Conservation (phyloP, 768 basidiomycete species). For the Leucosporidium creatinivorum region DNA sequence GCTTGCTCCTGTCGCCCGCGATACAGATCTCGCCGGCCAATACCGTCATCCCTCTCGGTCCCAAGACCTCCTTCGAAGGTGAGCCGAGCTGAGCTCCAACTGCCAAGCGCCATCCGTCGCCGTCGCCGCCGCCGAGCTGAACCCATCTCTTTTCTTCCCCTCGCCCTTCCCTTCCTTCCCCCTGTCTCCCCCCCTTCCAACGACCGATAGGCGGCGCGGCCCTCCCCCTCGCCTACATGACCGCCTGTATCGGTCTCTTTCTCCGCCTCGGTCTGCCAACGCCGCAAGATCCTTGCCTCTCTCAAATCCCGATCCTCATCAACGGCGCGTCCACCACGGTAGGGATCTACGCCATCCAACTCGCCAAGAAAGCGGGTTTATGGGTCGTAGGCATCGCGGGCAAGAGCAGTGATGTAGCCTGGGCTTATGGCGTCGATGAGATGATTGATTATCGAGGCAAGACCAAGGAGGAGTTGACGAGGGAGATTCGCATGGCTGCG, state of each 20-base stretch:
- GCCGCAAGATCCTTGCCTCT: conserved; percentile 10
- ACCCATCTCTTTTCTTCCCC: not conserved
- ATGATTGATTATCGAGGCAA: conserved; percentile 35
- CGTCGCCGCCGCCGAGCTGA: not conserved
- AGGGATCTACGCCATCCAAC: conserved; percentile 36
- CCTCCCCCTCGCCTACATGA: conserved; percentile 35
- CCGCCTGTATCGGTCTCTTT: conserved; percentile 37
- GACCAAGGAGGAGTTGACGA: conserved; percentile 7
- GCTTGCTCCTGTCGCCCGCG: no score
- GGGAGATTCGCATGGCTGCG: conserved; percentile 13
- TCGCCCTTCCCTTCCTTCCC: not conserved
- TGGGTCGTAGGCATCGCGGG: conserved; percentile 36
- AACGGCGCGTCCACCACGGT: conserved; percentile 34
- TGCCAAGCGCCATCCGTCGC: no score
- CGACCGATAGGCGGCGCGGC: conserved; percentile 29
- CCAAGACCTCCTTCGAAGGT: conserved; percentile 29
- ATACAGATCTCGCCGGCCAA: conserved; percentile 28
- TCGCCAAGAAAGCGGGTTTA: conserved; percentile 32
- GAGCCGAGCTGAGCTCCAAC: not conserved
- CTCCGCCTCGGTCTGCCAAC: conserved; percentile 19
- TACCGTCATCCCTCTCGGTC: conserved; percentile 22
- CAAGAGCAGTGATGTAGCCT: conserved; percentile 5
- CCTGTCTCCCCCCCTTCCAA: no score
- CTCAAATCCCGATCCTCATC: conserved; percentile 13
- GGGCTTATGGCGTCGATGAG: conserved; percentile 32